Evolutionary conservation across 495 filamentous ascomycete genomes (phyloP).

Genomic region (Aspergillus incahuasiensis): DNA sequence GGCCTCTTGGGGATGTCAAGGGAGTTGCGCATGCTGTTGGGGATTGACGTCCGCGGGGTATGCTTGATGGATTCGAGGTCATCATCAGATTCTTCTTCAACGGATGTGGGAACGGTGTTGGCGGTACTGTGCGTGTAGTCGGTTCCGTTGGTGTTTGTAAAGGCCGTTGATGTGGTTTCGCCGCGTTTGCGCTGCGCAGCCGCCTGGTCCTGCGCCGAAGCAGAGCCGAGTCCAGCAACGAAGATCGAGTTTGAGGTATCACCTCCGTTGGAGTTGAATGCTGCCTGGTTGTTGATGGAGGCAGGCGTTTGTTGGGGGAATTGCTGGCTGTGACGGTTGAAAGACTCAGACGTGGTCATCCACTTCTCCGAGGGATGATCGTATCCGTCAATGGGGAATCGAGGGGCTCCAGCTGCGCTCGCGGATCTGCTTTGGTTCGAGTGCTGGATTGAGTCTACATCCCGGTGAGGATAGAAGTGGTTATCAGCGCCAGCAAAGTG

Average conservation of each 20-base stretch:
- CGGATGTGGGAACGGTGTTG: slow-evolving; percentile 34
- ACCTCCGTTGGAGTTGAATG: slow-evolving; percentile 22
- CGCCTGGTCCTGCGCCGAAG: slow-evolving; percentile 25
- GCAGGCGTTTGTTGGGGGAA: slow-evolving; percentile 11
- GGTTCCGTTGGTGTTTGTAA: slow-evolving; percentile 35
- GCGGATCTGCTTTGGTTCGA: slow-evolving; percentile 10
- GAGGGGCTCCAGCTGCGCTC: slow-evolving; percentile 4
- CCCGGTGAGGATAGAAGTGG: slow-evolving; percentile 15
- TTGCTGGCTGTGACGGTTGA: slow-evolving; percentile 21
- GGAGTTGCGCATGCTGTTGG: slow-evolving; percentile 1
- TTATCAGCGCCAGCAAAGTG: slow-evolving; percentile 11
- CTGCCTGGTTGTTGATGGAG: slow-evolving; percentile 19
- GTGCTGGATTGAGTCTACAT: slow-evolving; percentile 4
- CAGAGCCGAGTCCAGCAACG: slow-evolving; percentile 20
- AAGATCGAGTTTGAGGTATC: slow-evolving; percentile 20
- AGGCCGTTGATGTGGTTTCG: slow-evolving; percentile 37
- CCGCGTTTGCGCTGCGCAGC: slow-evolving; percentile 27
- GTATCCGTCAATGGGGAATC: slow-evolving; percentile 28
- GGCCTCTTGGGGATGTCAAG: slow-evolving; percentile 1
- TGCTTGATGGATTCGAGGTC: slow-evolving; percentile 3
- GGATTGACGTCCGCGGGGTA: neutral
- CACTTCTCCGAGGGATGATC: slow-evolving; percentile 43
- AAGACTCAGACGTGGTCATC: slow-evolving; percentile 33
- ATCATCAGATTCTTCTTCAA: slow-evolving; percentile 23
- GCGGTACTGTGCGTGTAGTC: slow-evolving; percentile 35